Conservation (phyloP, 805 yeast species). For the Danielozyma ontarioensis region DNA sequence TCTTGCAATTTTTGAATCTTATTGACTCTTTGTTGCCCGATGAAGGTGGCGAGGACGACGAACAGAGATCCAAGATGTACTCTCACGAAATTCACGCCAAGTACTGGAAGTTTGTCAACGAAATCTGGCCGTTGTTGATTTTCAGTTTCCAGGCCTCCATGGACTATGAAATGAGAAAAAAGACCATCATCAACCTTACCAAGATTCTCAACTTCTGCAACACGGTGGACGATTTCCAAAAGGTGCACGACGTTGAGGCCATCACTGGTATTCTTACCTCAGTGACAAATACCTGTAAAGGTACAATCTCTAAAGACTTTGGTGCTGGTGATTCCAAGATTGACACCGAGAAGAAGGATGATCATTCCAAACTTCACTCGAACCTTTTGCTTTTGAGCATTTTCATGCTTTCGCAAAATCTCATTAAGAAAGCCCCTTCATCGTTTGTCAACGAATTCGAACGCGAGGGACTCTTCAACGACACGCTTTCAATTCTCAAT, state of each 20-base stretch:
- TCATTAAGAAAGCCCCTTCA: slow-evolving; percentile 42
- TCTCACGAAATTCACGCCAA: slow-evolving; percentile 8
- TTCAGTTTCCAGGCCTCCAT: slow-evolving; percentile 70
- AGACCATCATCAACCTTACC: slow-evolving; percentile 48
- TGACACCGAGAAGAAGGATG: slow-evolving; percentile 3
- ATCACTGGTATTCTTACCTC: slow-evolving; percentile 54
- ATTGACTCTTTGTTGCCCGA: slow-evolving; percentile 56
- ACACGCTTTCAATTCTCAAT: slow-evolving; percentile 33
- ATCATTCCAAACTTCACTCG: slow-evolving; percentile 18
- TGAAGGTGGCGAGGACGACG: slow-evolving; percentile 18
- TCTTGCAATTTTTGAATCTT: slow-evolving; percentile 50
- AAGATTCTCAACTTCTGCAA: slow-evolving; percentile 44
- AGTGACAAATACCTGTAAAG: slow-evolving; percentile 50
- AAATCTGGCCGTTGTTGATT: slow-evolving; percentile 48
- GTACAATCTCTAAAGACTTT: slow-evolving; percentile 13
- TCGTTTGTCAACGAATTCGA: slow-evolving; percentile 47
- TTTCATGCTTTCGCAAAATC: slow-evolving; percentile 39
- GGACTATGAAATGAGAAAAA: slow-evolving; percentile 58
- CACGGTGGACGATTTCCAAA: slow-evolving; percentile 18
- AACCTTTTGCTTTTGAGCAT: slow-evolving; percentile 47
- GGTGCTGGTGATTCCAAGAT: neutral
- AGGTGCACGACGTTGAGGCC: slow-evolving; percentile 25
- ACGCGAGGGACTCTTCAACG: slow-evolving; percentile 68
- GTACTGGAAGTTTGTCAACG: slow-evolving; percentile 33
- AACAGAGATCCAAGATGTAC: slow-evolving; percentile 2